phyloP scores from a whole-genome alignment of 441 rosid species.

The Theobroma grandiflorum region DNA sequence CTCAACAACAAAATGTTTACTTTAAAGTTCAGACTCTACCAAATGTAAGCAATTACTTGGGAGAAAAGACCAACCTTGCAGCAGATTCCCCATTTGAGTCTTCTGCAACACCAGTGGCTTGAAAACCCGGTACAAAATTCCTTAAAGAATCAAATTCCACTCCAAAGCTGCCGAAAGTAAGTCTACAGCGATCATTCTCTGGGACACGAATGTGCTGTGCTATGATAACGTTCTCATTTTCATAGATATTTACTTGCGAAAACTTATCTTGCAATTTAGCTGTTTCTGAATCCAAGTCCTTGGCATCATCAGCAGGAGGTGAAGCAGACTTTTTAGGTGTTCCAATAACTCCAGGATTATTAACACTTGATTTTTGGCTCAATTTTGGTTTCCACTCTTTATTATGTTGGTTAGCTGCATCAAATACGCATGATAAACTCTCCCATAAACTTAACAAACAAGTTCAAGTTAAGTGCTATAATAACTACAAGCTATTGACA shows the following conservation, averaged over 20 bases:
- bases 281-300: conserved; percentile 53
- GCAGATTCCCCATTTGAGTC: conserved; percentile 59
- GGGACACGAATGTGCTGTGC: conserved; percentile 86
- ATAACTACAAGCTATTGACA: not conserved
- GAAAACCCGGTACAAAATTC: conserved; percentile 45
- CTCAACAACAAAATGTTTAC: not conserved
- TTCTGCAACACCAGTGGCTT: conserved; percentile 47
- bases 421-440: conserved; percentile 16
- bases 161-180: conserved; percentile 91
- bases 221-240: conserved; percentile 81
- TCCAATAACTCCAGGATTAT: conserved; percentile 75
- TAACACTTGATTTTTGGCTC: conserved; percentile 59
- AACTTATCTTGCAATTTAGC: conserved; percentile 65
- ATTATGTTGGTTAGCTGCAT: conserved; percentile 70
- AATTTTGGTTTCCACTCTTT: conserved; percentile 95
- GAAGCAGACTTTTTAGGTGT: conserved; percentile 61
- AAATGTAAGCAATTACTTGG: conserved; percentile 5
- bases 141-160: conserved; percentile 59
- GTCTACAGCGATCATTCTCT: conserved; percentile 74
- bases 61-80: conserved; percentile 55
- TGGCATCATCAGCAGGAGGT: conserved; percentile 51
- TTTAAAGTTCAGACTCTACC: not conserved
- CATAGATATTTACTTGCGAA: conserved; percentile 50
- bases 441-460: not conserved
- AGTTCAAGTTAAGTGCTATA: not conserved